Evolutionary conservation across 1,284 basidiomycete species (phyloP).

Genomic region (Athelia psychrophila): DNA sequence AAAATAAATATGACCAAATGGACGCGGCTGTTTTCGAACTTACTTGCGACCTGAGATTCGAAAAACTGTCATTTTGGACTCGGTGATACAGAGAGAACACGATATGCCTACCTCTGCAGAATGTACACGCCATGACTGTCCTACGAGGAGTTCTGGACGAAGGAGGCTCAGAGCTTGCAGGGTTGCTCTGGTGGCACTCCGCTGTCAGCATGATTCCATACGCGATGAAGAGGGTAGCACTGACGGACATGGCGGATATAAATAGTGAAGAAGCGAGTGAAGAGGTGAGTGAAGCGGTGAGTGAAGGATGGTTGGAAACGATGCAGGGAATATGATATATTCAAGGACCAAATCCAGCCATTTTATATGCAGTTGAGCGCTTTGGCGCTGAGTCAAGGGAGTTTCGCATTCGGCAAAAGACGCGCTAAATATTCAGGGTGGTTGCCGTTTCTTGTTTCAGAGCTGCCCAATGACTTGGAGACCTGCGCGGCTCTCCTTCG

Average conservation of each 20-base stretch:
- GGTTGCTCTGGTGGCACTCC: neutral
- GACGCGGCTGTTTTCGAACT: too few relatives aligned
- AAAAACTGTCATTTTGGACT: neutral
- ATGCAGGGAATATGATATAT: neutral
- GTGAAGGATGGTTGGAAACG: too few relatives aligned
- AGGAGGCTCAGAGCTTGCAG: neutral
- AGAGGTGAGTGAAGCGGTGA: too few relatives aligned
- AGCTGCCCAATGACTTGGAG: too few relatives aligned
- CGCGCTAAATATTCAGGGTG: too few relatives aligned
- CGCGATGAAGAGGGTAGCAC: neutral
- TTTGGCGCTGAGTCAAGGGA: too few relatives aligned
- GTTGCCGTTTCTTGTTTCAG: too few relatives aligned
- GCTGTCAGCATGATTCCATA: neutral
- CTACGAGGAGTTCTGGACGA: constrained; percentile 42
- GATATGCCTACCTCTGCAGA: constrained; percentile 45
- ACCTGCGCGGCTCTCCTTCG: too few relatives aligned
- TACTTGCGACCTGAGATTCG: constrained; percentile 47
- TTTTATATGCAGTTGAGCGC: neutral
- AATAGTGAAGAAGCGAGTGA: neutral
- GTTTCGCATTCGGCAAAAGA: too few relatives aligned
- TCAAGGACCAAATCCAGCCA: neutral
- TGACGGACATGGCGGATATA: neutral
- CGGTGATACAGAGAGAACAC: constrained; percentile 1
- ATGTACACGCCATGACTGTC: constrained; percentile 56
- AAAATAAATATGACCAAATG: too few relatives aligned